Conservation (phyloP, 2,329 filamentous ascomycete genomes). For the Calonectria hawksworthii region DNA sequence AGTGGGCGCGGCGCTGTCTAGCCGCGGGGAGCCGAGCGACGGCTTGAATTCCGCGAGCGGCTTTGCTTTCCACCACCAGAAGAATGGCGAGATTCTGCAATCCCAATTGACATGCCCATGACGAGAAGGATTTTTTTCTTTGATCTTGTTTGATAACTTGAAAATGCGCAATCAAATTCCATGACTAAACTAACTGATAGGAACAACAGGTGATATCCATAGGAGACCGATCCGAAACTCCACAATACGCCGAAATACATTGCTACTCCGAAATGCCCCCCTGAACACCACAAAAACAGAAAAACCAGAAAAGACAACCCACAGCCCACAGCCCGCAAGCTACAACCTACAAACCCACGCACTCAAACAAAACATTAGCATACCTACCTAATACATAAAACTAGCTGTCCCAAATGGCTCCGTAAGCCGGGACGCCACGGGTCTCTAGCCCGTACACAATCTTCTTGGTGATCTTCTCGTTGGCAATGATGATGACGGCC, state of each 20-base stretch:
- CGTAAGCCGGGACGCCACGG: slow-evolving; percentile 76
- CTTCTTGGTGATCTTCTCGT: slow-evolving; percentile 75
- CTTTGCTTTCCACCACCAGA: not conserved
- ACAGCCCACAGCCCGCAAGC: not conserved
- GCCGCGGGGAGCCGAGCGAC: slow-evolving; percentile 10
- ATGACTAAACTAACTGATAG: slow-evolving; percentile 8
- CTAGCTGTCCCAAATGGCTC: slow-evolving; percentile 78
- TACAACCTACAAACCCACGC: not conserved
- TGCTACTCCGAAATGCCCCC: not conserved
- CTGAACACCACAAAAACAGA: not conserved
- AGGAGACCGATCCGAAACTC: not conserved
- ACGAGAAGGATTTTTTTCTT: not conserved
- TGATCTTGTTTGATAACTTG: not conserved
- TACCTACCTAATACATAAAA: not conserved
- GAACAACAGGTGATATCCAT: not conserved
- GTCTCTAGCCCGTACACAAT: slow-evolving; percentile 78
- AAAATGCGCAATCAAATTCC: not conserved
- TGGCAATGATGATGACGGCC: slow-evolving; percentile 81
- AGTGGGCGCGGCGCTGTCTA: not conserved
- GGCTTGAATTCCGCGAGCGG: slow-evolving; percentile 20
- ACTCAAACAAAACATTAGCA: not conserved
- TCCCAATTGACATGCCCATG: not conserved
- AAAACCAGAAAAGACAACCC: not conserved
- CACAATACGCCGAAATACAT: slow-evolving; percentile 4
- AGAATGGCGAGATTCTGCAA: not conserved